Percentiles rank a stretch among this genome's conserved stretches.
phyloP scores from a whole-genome alignment of 2,329 filamentous ascomycete genomes.

The Coccinonectria pachysandricola region DNA sequence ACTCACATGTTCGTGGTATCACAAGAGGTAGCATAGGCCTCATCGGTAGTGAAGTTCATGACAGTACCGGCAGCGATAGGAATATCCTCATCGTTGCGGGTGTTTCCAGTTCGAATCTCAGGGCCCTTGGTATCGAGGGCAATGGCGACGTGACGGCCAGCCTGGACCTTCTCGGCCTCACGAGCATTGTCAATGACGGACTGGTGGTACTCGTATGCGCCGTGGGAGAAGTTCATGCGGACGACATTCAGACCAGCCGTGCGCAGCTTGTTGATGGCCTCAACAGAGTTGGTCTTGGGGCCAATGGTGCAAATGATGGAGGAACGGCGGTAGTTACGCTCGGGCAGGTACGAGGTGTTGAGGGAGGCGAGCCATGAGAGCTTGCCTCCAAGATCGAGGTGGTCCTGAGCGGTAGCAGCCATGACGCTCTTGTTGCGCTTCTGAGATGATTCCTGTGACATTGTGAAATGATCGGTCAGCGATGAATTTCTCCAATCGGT shows the following conservation, averaged over 20 bases:
- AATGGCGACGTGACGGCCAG: constrained; percentile 86
- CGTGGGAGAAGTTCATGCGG: constrained; percentile 96
- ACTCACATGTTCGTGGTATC: constrained; percentile 89
- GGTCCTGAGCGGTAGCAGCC: constrained; percentile 65
- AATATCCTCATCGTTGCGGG: constrained; percentile 78
- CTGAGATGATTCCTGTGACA: constrained; percentile 23
- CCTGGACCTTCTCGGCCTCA: constrained; percentile 66
- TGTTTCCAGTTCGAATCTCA: constrained; percentile 53
- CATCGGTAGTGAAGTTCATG: constrained; percentile 95
- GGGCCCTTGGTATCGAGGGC: constrained; percentile 68
- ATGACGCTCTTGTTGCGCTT: constrained; percentile 33
- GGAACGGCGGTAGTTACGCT: constrained; percentile 86
- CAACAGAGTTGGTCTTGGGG: constrained; percentile 96
- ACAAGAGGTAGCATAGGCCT: constrained; percentile 73
- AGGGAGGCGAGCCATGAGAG: constrained; percentile 60
- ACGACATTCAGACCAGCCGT: constrained; percentile 91
- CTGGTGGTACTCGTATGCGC: constrained; percentile 86
- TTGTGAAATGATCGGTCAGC: constrained; percentile 19
- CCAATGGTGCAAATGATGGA: constrained; percentile 99
- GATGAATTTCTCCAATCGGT: no score
- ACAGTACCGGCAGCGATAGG: constrained; percentile 75
- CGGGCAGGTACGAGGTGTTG: constrained; percentile 79
- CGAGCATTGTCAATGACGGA: constrained; percentile 95
- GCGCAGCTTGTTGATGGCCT: constrained; percentile 93
- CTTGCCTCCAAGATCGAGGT: constrained; percentile 67